A percentile compares a stretch with the other conserved stretches of the same genome.
Conservation (phyloP, 2,329 filamentous ascomycete species). For the Drechslerella dactyloides region DNA sequence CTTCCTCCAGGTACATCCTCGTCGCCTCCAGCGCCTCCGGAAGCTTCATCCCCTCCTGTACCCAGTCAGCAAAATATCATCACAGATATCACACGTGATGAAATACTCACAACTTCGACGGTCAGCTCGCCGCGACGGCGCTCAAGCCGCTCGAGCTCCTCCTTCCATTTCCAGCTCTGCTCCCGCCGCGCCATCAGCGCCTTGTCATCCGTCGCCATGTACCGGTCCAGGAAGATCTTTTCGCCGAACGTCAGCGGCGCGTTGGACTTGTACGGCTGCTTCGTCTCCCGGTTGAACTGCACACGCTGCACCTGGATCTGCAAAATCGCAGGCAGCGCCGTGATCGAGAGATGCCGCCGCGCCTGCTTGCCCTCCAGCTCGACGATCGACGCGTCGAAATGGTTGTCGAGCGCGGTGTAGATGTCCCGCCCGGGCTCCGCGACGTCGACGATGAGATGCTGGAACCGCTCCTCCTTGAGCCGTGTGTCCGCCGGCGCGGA, state of each 20-base stretch:
- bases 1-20: constrained; percentile 60
- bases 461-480: constrained; percentile 70
- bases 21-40: constrained; percentile 53
- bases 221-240: constrained; percentile 84
- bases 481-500: constrained; percentile 57
- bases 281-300: constrained; percentile 70
- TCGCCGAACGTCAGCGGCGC: constrained; percentile 80
- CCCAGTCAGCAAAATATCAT: not conserved
- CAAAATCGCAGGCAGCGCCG: constrained; percentile 78
- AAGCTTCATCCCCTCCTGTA: constrained; percentile 49
- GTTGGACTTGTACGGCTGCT: constrained; percentile 72
- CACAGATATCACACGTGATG: not conserved
- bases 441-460: constrained; percentile 69
- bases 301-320: constrained; percentile 89
- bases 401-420: constrained; percentile 82
- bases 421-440: constrained; percentile 69
- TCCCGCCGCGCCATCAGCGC: constrained; percentile 70
- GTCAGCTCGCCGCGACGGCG: constrained; percentile 55
- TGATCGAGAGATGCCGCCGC: constrained; percentile 73
- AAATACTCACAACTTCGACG: constrained; percentile 55
- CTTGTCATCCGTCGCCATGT: constrained; percentile 72
- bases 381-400: constrained; percentile 80
- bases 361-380: constrained; percentile 68
- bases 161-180: constrained; percentile 76
- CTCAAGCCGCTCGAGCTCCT: constrained; percentile 66